Percentiles rank a stretch among this genome's conserved stretches.
Conservation (phyloP, 352 stramenopile genomes). For the Phytopythium boreale region DNA sequence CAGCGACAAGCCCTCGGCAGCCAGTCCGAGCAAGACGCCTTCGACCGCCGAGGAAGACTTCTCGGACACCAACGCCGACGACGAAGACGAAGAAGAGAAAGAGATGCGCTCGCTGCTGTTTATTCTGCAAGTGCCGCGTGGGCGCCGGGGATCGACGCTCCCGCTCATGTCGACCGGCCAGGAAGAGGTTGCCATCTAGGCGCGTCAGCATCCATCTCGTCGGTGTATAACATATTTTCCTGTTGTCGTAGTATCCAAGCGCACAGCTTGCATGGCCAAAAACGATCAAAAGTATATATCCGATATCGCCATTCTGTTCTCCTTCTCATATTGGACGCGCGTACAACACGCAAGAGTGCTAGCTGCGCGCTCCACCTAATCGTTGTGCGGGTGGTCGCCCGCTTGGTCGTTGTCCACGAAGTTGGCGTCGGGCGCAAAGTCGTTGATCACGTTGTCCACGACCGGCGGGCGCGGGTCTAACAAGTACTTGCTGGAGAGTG, state of each 20-base stretch:
- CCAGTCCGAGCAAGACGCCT: constrained; percentile 18
- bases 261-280: not conserved
- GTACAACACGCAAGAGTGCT: not conserved
- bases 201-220: not conserved
- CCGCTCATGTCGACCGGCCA: constrained; percentile 61
- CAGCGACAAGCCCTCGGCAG: constrained; percentile 1
- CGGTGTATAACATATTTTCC: constrained; percentile 12
- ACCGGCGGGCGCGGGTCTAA: constrained; percentile 48
- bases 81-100: constrained; percentile 41
- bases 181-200: constrained; percentile 3
- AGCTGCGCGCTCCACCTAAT: constrained; percentile 22
- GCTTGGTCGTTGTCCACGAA: constrained; percentile 26
- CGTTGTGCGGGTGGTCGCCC: constrained; percentile 45
- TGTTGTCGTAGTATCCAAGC: constrained; percentile 25
- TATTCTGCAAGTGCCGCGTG: constrained; percentile 60
- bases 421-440: constrained; percentile 45
- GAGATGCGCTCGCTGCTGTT: constrained; percentile 58
- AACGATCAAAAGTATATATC: constrained; percentile 2
- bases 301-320: not conserved
- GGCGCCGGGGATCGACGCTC: constrained; percentile 43
- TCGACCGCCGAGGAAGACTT: constrained; percentile 17
- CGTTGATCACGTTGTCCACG: constrained; percentile 56
- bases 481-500: constrained; percentile 46
- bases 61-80: constrained; percentile 32
- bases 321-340: not conserved